Percentiles rank a stretch among this genome's conserved stretches.
Evolutionary conservation across 352 stramenopile genomes (phyloP).

Genomic region (Phytophthora meadii): DNA sequence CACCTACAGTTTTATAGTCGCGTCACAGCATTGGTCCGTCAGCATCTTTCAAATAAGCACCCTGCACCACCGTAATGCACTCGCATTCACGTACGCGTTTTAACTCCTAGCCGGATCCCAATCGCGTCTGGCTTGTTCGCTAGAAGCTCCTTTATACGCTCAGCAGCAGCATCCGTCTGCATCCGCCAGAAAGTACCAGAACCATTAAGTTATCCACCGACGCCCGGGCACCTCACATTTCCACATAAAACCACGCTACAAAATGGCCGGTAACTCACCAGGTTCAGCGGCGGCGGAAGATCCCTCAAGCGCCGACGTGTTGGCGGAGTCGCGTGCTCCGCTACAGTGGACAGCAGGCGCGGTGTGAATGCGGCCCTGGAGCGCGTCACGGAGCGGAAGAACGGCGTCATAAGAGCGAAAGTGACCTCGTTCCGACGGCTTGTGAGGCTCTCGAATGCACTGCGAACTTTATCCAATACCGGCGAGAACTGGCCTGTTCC

Average conservation of each 20-base stretch:
- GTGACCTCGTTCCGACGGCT: slow-evolving; percentile 18
- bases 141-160: slow-evolving; percentile 90
- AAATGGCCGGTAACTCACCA: slow-evolving; percentile 47
- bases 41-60: not conserved
- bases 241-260: not conserved
- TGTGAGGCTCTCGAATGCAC: slow-evolving; percentile 24
- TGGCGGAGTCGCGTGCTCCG: slow-evolving; percentile 42
- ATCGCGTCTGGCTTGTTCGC: slow-evolving; percentile 88
- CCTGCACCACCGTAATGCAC: slow-evolving; percentile 10
- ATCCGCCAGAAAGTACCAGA: not conserved
- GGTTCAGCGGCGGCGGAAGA: slow-evolving; percentile 75
- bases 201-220: slow-evolving; percentile 7
- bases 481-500: slow-evolving; percentile 14
- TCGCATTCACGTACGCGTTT: slow-evolving; percentile 75
- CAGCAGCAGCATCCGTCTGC: slow-evolving; percentile 88
- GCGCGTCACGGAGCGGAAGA: slow-evolving; percentile 38
- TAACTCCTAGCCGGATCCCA: slow-evolving; percentile 96
- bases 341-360: slow-evolving; percentile 49
- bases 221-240: slow-evolving; percentile 9
- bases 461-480: slow-evolving; percentile 10
- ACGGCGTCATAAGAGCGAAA: slow-evolving; percentile 35
- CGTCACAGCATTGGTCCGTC: slow-evolving; percentile 1
- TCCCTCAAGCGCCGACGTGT: slow-evolving; percentile 69
- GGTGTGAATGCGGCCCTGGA: slow-evolving; percentile 11
- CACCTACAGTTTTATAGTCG: slow-evolving; percentile 55